phyloP scores from a whole-genome alignment of 2,329 filamentous ascomycete species.

The Aaosphaeria arxii region DNA sequence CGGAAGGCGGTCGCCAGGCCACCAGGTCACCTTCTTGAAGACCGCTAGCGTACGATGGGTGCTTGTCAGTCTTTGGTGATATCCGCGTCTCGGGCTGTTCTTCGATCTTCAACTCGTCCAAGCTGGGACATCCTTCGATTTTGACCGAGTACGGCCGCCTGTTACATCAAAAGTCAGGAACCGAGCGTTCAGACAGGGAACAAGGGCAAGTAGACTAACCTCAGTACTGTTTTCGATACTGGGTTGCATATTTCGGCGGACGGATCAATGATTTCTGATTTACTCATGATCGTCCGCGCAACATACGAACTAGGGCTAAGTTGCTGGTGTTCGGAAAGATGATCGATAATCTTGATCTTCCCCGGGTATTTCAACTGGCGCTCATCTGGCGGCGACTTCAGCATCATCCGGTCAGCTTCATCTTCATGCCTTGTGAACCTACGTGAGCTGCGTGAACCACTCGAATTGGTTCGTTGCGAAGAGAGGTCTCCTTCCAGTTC shows the following conservation, averaged over 20 bases:
- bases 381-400: slow-evolving; percentile 20
- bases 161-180: too few relatives aligned
- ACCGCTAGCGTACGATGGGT: slow-evolving; percentile 8
- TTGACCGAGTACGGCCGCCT: slow-evolving; percentile 10
- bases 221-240: too few relatives aligned
- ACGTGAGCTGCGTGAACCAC: slow-evolving; percentile 25
- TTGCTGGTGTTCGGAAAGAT: slow-evolving; percentile 19
- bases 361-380: slow-evolving; percentile 17
- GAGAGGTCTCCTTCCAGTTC: slow-evolving; percentile 30
- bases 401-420: not conserved
- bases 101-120: slow-evolving; percentile 20
- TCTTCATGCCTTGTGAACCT: slow-evolving; percentile 5
- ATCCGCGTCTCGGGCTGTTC: slow-evolving; percentile 6
- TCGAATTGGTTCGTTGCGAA: slow-evolving; percentile 27
- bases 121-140: slow-evolving; percentile 15
- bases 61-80: slow-evolving; percentile 3
- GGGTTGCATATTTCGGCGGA: too few relatives aligned
- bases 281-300: slow-evolving; percentile 18
- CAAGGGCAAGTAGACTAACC: too few relatives aligned
- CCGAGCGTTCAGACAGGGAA: not conserved
- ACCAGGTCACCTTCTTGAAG: slow-evolving; percentile 11
- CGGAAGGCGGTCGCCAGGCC: slow-evolving; percentile 26
- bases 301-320: slow-evolving; percentile 23
- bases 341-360: slow-evolving; percentile 17
- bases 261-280: not conserved